Percentiles rank a stretch among this genome's conserved stretches.
Conservation (phyloP, 1,284 basidiomycete genomes). For the Athelia psychrophila region DNA sequence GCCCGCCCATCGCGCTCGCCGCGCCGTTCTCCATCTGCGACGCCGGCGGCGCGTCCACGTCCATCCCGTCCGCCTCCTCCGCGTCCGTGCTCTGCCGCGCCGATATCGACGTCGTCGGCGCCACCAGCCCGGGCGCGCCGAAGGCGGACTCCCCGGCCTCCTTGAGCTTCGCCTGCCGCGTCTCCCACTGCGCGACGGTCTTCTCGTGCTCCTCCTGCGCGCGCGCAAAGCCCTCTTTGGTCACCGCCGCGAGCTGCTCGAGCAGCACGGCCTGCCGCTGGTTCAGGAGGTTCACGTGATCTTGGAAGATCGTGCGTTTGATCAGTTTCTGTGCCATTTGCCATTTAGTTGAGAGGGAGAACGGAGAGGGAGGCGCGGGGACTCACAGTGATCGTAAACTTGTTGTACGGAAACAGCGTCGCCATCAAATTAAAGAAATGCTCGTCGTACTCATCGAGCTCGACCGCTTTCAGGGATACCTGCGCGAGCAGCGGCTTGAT, state of each 20-base stretch:
- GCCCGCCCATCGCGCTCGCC: constrained; percentile 28
- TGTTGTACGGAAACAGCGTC: constrained; percentile 87
- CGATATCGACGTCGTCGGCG: not conserved
- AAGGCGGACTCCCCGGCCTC: too few species aligned
- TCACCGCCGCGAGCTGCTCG: constrained; percentile 51
- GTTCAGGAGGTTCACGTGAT: constrained; percentile 61
- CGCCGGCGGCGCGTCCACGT: constrained; percentile 31
- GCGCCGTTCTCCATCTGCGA: constrained; percentile 38
- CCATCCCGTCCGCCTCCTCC: constrained; percentile 29
- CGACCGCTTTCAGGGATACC: constrained; percentile 78
- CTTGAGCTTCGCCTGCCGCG: constrained; percentile 16
- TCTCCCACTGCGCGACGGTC: constrained; percentile 63
- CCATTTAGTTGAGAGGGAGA: too few species aligned
- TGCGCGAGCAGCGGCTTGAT: constrained; percentile 74
- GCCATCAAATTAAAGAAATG: constrained; percentile 91
- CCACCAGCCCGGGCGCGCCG: too few species aligned
- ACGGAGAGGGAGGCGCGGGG: too few species aligned
- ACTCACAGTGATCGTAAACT: constrained; percentile 81
- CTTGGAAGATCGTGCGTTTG: constrained; percentile 72
- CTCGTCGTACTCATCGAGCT: constrained; percentile 86
- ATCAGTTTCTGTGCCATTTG: constrained; percentile 64
- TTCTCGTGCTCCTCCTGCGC: constrained; percentile 75
- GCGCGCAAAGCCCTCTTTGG: constrained; percentile 60
- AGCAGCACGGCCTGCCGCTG: constrained; percentile 65
- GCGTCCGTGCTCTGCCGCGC: constrained; percentile 31